phyloP scores from a whole-genome alignment of 2,329 filamentous ascomycete species.

The Arthrinium puccinioides region DNA sequence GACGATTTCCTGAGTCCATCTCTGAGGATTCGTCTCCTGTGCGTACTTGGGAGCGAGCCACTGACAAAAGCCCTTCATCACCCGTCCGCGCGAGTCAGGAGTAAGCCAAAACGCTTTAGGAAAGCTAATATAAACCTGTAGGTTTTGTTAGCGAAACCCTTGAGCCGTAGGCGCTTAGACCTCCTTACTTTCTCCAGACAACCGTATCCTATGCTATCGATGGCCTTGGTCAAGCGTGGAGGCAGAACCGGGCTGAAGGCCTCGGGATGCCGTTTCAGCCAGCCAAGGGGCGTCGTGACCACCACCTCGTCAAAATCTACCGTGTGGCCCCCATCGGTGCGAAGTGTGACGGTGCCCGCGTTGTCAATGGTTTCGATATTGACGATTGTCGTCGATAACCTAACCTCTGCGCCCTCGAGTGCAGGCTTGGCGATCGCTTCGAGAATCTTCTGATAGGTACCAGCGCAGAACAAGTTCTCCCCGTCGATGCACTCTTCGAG shows the following conservation, averaged over 20 bases:
- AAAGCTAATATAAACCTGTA: constrained; percentile 58
- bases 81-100: constrained; percentile 29
- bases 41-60: constrained; percentile 69
- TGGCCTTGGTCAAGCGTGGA: constrained; percentile 47
- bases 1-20: constrained; percentile 71
- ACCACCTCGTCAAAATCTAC: constrained; percentile 61
- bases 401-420: constrained; percentile 45
- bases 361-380: constrained; percentile 29
- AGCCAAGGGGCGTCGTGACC: constrained; percentile 61
- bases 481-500: constrained; percentile 72
- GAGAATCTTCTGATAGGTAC: constrained; percentile 53
- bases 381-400: constrained; percentile 38
- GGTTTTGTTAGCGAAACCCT: background rate
- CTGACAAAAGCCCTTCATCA: constrained; percentile 62
- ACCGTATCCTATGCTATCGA: constrained; percentile 60
- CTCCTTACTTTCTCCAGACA: constrained; percentile 59
- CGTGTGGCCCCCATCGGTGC: constrained; percentile 34
- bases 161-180: background rate
- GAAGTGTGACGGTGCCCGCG: constrained; percentile 31
- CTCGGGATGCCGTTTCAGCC: constrained; percentile 52
- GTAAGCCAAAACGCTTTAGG: constrained; percentile 65
- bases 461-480: constrained; percentile 53
- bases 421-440: constrained; percentile 51
- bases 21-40: constrained; percentile 47
- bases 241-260: constrained; percentile 57